Percentiles rank a stretch among this genome's conserved stretches.
Evolutionary conservation across 768 basidiomycete genomes (phyloP).

Genomic region (Grammothele lineata): DNA sequence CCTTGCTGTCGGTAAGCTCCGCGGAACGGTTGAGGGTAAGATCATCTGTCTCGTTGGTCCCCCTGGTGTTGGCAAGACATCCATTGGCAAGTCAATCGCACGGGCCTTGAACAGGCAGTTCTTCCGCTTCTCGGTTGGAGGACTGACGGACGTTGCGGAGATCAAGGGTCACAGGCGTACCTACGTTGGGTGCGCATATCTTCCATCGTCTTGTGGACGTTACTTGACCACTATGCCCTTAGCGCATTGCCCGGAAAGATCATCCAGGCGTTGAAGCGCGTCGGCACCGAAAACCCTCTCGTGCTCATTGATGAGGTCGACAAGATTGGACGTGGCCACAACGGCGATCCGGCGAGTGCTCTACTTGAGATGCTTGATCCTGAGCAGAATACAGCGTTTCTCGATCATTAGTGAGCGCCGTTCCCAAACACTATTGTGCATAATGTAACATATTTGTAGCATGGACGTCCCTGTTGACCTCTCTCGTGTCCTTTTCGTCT

Average conservation of each 20-base stretch:
- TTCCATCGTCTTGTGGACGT: not conserved
- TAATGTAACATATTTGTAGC: slow-evolving; percentile 39
- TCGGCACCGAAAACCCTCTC: slow-evolving; percentile 90
- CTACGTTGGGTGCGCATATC: slow-evolving; percentile 77
- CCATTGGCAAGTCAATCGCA: slow-evolving; percentile 92
- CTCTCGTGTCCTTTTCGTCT: slow-evolving; percentile 94
- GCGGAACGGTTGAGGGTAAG: slow-evolving; percentile 95
- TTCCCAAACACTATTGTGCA: not conserved
- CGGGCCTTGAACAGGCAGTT: slow-evolving; percentile 88
- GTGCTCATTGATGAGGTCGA: slow-evolving; percentile 96
- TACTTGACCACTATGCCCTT: not conserved
- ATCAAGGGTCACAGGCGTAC: slow-evolving; percentile 98
- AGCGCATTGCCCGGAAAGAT: slow-evolving; percentile 93
- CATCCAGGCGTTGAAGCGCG: slow-evolving; percentile 89
- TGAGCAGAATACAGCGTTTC: slow-evolving; percentile 91
- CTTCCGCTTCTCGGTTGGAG: slow-evolving; percentile 96
- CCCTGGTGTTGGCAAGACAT: slow-evolving; percentile 97
- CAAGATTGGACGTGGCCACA: slow-evolving; percentile 88
- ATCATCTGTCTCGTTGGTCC: slow-evolving; percentile 96
- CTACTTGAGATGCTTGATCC: slow-evolving; percentile 91
- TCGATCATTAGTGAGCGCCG: slow-evolving; percentile 84
- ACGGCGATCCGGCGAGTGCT: slow-evolving; percentile 91
- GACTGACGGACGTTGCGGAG: slow-evolving; percentile 95
- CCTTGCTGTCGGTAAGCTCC: slow-evolving; percentile 90
- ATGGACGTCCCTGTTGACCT: slow-evolving; percentile 97